phyloP scores from a whole-genome alignment of 768 basidiomycete genomes.

The Paxillus ammoniavirescens region DNA sequence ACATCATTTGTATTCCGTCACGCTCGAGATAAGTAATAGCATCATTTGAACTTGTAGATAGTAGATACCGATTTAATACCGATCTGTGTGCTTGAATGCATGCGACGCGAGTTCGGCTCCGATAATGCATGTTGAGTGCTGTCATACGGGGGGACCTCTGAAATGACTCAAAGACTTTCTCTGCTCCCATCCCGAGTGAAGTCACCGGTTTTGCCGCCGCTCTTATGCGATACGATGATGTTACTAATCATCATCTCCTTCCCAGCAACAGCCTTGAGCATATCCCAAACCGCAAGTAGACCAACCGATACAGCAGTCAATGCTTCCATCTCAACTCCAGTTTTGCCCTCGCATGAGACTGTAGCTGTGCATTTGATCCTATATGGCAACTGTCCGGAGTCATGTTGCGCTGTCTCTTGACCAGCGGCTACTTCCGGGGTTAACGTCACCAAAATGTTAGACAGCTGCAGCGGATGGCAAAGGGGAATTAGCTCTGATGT shows the following conservation, averaged over 20 bases:
- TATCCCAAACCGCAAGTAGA: conserved; percentile 86
- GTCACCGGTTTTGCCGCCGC: conserved; percentile 73
- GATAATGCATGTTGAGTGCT: no score
- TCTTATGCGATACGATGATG: conserved; percentile 63
- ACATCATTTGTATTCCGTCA: no score
- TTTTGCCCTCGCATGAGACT: conserved; percentile 75
- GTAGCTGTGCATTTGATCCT: conserved; percentile 64
- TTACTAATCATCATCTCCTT: conserved; percentile 78
- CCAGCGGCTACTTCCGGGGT: conserved; percentile 38
- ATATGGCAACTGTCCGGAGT: conserved; percentile 28
- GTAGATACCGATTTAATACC: no score
- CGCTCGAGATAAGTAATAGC: no score
- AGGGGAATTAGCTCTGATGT: conserved; percentile 84
- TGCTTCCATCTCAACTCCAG: conserved; percentile 94
- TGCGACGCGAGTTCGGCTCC: no score
- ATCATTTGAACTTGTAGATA: no score
- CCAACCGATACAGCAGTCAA: conserved; percentile 79
- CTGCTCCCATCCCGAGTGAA: conserved; percentile 39
- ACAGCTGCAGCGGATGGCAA: conserved; percentile 80
- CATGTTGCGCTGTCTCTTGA: not conserved
- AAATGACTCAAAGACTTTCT: not conserved
- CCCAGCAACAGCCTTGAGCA: conserved; percentile 91
- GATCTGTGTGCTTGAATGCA: no score
- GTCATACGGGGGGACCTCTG: not conserved
- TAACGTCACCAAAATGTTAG: conserved; percentile 66